Evolutionary conservation across 345 rosid genomes (phyloP).

Genomic region (Alliaria petiolata): DNA sequence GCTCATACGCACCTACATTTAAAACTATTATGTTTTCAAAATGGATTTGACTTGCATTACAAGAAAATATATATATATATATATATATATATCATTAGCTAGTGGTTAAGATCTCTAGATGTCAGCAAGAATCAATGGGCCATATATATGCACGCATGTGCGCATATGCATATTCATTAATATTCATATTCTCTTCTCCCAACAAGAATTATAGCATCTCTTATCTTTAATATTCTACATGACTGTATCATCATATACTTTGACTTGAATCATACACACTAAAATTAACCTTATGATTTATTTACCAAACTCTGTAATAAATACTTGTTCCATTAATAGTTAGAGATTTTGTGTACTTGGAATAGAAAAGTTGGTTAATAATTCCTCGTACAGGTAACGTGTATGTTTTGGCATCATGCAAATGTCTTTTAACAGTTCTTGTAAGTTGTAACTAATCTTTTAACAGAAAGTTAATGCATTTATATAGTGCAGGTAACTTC

Average conservation of each 20-base stretch:
- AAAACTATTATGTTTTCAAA: background rate
- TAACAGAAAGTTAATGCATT: background rate
- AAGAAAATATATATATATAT: constrained; percentile 8
- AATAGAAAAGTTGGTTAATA: constrained; percentile 12
- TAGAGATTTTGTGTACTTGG: background rate
- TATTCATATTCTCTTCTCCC: constrained; percentile 9
- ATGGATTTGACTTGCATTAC: constrained; percentile 23
- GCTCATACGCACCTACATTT: too few relatives aligned
- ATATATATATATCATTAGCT: background rate
- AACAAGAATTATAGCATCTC: background rate
- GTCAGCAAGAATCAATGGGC: constrained; percentile 23
- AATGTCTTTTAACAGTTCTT: background rate
- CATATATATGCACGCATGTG: constrained; percentile 25
- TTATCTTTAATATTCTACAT: constrained; percentile 4
- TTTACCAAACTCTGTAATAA: background rate
- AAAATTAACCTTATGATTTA: background rate
- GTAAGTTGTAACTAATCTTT: too few relatives aligned
- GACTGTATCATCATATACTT: background rate
- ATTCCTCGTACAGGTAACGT: constrained; percentile 8
- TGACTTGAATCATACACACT: background rate
- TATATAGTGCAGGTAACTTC: background rate
- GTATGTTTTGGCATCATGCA: constrained; percentile 11
- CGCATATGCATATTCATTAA: constrained; percentile 31
- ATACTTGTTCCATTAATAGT: background rate
- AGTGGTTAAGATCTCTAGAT: constrained; percentile 19